Percentiles rank a stretch among this genome's conserved stretches.
These are phyloP conservation scores for Hyphopichia pseudoburtonii DNA, from an alignment of 1,139 yeast genomes.

Conservation along the genomic window DNA sequence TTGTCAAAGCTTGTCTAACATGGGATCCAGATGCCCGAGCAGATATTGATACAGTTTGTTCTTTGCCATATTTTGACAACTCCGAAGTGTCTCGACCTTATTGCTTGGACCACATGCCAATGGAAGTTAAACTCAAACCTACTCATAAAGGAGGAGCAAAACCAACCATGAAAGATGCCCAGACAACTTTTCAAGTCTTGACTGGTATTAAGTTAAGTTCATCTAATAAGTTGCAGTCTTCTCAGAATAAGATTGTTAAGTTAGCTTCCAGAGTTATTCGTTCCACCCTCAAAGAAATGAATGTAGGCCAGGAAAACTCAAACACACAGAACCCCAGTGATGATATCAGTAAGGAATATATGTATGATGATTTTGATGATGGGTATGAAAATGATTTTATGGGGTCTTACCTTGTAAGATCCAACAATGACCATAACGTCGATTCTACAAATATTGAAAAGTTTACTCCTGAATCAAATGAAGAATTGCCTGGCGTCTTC, in stretches of 20 bases:
- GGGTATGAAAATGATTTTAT: slow-evolving; percentile 27
- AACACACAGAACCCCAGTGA: background rate
- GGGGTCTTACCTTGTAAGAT: too few species aligned
- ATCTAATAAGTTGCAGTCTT: background rate
- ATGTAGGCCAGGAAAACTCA: background rate
- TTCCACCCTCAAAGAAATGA: background rate
- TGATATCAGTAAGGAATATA: background rate
- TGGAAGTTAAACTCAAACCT: too few species aligned
- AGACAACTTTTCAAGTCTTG: slow-evolving; percentile 1
- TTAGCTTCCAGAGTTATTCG: background rate
- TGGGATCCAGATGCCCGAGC: slow-evolving; percentile 67
- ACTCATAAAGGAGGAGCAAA: slow-evolving; percentile 2
- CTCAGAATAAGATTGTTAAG: background rate
- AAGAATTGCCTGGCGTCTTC: too few species aligned
- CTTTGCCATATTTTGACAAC: slow-evolving; percentile 53
- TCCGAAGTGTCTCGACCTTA: slow-evolving; percentile 20
- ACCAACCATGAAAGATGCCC: background rate
- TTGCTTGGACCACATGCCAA: too few species aligned
- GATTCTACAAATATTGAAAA: too few species aligned
- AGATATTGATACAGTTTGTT: slow-evolving; percentile 43
- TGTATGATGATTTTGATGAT: slow-evolving; percentile 19
- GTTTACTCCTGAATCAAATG: too few species aligned
- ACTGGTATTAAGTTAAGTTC: background rate
- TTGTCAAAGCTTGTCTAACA: slow-evolving; percentile 55
- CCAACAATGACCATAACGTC: too few species aligned